Conservation (phyloP, 129 eudicot species). For the Chrysanthemum lavandulifolium region DNA sequence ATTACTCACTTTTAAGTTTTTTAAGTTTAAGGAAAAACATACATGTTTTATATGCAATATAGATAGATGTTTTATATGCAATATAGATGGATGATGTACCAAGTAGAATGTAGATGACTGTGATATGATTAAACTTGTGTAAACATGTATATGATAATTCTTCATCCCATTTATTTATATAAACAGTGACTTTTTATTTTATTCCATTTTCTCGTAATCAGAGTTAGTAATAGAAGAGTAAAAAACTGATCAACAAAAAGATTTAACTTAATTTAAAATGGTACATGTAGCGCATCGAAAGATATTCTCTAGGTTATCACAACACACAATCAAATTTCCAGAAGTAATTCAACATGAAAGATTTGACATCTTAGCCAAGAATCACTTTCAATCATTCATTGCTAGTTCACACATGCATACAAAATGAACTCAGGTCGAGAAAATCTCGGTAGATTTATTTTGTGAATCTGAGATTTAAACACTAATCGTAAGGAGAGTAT, state of each 20-base stretch:
- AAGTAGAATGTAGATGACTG: too few relatives aligned
- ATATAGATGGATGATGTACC: too few relatives aligned
- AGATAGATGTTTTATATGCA: too few relatives aligned
- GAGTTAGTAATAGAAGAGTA: background rate
- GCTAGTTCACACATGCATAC: constrained; percentile 23
- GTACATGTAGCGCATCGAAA: background rate
- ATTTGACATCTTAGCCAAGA: background rate
- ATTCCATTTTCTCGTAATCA: background rate
- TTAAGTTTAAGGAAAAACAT: too few relatives aligned
- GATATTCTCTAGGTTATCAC: background rate
- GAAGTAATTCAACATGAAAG: background rate
- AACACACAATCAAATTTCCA: background rate
- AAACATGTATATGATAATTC: too few relatives aligned
- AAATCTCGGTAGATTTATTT: constrained; percentile 28
- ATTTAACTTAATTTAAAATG: too few relatives aligned
- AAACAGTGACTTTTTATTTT: background rate
- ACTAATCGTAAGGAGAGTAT: constrained; percentile 15
- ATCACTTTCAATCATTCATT: background rate
- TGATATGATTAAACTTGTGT: too few relatives aligned
- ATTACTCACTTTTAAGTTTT: too few relatives aligned
- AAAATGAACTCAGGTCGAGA: constrained; percentile 15
- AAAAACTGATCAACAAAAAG: too few relatives aligned
- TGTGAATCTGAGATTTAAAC: constrained; percentile 13
- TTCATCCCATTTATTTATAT: too few relatives aligned
- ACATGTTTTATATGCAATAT: too few relatives aligned